Conservation (phyloP, 306 rosid genomes). For the Castanea mollissima region DNA sequence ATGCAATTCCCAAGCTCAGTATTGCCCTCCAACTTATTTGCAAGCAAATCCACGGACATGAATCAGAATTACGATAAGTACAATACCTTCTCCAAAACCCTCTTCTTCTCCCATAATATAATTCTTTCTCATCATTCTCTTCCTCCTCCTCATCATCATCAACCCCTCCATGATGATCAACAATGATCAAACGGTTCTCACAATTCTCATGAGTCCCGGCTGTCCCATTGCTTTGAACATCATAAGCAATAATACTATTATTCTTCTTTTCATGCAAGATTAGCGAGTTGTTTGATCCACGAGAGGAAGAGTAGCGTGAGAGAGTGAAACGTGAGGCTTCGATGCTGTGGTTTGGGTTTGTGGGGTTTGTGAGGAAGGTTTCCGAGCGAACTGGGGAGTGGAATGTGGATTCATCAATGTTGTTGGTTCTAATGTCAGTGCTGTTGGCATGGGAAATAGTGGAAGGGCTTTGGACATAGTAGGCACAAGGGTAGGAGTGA, state of each 20-base stretch:
- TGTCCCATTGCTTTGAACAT: conserved; percentile 45
- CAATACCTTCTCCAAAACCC: conserved; percentile 59
- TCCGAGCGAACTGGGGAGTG: conserved; percentile 42
- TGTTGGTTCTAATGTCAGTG: conserved; percentile 39
- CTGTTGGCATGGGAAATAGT: conserved; percentile 67
- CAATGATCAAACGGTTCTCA: conserved; percentile 29
- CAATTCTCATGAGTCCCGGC: conserved; percentile 32
- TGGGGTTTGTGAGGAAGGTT: conserved; percentile 27
- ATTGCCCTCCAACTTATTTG: conserved; percentile 76
- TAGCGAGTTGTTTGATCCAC: conserved; percentile 58
- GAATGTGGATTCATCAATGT: conserved; percentile 51
- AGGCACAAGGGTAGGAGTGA: conserved; percentile 58
- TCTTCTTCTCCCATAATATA: conserved; percentile 33
- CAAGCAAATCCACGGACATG: conserved; percentile 68
- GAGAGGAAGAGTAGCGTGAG: conserved; percentile 63
- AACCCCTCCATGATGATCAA: neutral
- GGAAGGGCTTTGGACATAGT: conserved; percentile 90
- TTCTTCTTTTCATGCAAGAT: conserved; percentile 53
- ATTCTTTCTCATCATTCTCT: conserved; percentile 18
- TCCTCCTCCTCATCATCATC: neutral
- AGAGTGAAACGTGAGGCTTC: conserved; percentile 45
- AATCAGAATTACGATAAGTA: conserved; percentile 53
- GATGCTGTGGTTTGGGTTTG: conserved; percentile 16
- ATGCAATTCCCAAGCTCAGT: conserved; percentile 60
- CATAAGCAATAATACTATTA: conserved; percentile 37